Conservation (phyloP, 2,329 filamentous ascomycete species). For the Venturia nashicola region DNA sequence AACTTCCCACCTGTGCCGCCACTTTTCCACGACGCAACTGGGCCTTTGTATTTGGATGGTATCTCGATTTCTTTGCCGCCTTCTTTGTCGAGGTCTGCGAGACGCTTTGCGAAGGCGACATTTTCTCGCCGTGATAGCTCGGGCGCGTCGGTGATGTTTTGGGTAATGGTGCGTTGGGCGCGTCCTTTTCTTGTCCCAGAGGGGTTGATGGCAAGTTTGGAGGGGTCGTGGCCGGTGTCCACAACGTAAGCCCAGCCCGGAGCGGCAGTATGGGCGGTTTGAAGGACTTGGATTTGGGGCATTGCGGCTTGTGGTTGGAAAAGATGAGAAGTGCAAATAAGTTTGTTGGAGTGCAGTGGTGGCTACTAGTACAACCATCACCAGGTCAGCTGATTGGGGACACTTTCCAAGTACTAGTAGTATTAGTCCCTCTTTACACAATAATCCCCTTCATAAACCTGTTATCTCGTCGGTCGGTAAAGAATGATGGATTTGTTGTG, state of each 20-base stretch:
- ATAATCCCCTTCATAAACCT: no score
- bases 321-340: background rate
- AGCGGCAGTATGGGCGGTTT: slow-evolving; percentile 53
- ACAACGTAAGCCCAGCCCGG: slow-evolving; percentile 91
- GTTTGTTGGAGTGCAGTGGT: background rate
- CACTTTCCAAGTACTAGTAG: no score
- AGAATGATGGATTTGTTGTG: no score
- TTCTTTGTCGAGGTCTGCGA: slow-evolving; percentile 73
- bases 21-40: background rate
- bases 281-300: slow-evolving; percentile 72
- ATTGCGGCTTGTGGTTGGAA: slow-evolving; percentile 24
- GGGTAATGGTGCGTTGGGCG: slow-evolving; percentile 23
- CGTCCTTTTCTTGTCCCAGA: slow-evolving; percentile 30
- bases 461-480: no score
- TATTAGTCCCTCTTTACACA: no score
- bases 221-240: slow-evolving; percentile 50
- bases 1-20: slow-evolving; percentile 37
- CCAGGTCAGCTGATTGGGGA: background rate
- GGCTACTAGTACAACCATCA: background rate
- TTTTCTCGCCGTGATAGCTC: slow-evolving; percentile 65
- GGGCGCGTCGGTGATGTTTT: slow-evolving; percentile 15
- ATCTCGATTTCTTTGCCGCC: slow-evolving; percentile 51
- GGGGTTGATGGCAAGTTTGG: slow-evolving; percentile 39
- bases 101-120: slow-evolving; percentile 66
- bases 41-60: slow-evolving; percentile 23